phyloP scores from a whole-genome alignment of 257 asterid species.

The Forsythia viridissima region DNA sequence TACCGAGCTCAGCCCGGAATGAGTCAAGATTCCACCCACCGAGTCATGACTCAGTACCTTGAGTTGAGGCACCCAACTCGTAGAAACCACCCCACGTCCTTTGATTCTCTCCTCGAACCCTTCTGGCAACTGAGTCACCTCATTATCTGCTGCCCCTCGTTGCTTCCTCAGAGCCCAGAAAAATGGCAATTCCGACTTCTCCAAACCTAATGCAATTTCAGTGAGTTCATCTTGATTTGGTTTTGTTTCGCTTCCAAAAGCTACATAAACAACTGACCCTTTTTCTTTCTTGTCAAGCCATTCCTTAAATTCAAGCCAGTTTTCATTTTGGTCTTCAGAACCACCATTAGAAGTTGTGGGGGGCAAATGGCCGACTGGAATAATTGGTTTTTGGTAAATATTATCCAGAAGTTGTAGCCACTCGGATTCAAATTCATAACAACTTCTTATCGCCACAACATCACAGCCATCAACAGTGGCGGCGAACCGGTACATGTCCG shows the following conservation, averaged over 20 bases:
- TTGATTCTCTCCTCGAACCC: slow-evolving; percentile 32
- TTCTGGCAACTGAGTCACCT: slow-evolving; percentile 19
- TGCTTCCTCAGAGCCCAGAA: slow-evolving; percentile 34
- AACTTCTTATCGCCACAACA: slow-evolving; percentile 17
- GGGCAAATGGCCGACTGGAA: slow-evolving; percentile 34
- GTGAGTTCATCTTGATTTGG: slow-evolving; percentile 29
- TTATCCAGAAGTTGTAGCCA: slow-evolving; percentile 30
- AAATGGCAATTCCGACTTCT: slow-evolving; percentile 29
- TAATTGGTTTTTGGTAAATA: slow-evolving; percentile 21
- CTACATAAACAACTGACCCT: slow-evolving; percentile 28
- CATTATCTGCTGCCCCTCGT: neutral
- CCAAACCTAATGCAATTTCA: slow-evolving; percentile 37
- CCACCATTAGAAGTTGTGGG: neutral
- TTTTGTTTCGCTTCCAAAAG: slow-evolving; percentile 20
- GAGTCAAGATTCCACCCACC: slow-evolving; percentile 35
- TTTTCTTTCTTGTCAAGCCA: slow-evolving; percentile 26
- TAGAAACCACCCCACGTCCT: slow-evolving; percentile 30
- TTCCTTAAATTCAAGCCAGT: slow-evolving; percentile 7
- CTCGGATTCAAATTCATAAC: slow-evolving; percentile 30
- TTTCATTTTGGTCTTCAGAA: neutral
- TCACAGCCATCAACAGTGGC: neutral
- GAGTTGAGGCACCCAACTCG: slow-evolving; percentile 41
- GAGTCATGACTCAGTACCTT: slow-evolving; percentile 28
- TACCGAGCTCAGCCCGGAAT: slow-evolving; percentile 38
- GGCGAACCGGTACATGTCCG: slow-evolving; percentile 7